These are phyloP conservation scores for Medicago lupulina DNA, from an alignment of 306 rosid species.

Conservation along the genomic window DNA sequence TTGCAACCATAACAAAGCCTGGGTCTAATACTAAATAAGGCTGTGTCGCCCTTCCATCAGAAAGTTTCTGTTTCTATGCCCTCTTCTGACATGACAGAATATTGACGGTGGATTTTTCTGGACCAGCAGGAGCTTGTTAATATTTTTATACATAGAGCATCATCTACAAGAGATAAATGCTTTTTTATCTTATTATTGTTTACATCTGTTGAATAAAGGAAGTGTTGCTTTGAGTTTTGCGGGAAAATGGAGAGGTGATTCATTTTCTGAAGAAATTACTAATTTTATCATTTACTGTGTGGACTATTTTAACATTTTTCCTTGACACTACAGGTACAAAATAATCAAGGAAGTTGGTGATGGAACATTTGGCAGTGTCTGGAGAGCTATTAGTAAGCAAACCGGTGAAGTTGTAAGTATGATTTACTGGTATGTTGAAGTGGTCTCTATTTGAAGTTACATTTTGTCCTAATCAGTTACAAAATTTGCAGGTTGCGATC, in stretches of 20 bases:
- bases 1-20: conserved; percentile 48
- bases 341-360: conserved; percentile 99
- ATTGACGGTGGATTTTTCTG: conserved; percentile 78
- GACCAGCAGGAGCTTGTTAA: conserved; percentile 60
- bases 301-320: neutral
- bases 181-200: conserved; percentile 62
- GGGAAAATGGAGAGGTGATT: conserved; percentile 89
- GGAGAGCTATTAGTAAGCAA: conserved; percentile 92
- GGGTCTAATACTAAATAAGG: conserved; percentile 71
- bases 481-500: conserved; percentile 79
- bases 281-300: neutral
- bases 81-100: conserved; percentile 55
- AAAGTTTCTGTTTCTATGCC: conserved; percentile 67
- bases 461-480: conserved; percentile 18
- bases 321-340: conserved; percentile 62
- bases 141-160: conserved; percentile 52
- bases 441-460: neutral
- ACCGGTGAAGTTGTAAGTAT: conserved; percentile 95
- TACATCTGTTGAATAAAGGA: conserved; percentile 70
- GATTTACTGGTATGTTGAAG: conserved; percentile 22
- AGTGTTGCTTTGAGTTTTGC: conserved; percentile 61
- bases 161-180: conserved; percentile 71
- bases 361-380: conserved; percentile 96
- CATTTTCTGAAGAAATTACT: conserved; percentile 4
- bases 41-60: conserved; percentile 71